These are phyloP conservation scores for Gardenia jasminoides DNA, from an alignment of 257 asterid species.

Conservation along the genomic window DNA sequence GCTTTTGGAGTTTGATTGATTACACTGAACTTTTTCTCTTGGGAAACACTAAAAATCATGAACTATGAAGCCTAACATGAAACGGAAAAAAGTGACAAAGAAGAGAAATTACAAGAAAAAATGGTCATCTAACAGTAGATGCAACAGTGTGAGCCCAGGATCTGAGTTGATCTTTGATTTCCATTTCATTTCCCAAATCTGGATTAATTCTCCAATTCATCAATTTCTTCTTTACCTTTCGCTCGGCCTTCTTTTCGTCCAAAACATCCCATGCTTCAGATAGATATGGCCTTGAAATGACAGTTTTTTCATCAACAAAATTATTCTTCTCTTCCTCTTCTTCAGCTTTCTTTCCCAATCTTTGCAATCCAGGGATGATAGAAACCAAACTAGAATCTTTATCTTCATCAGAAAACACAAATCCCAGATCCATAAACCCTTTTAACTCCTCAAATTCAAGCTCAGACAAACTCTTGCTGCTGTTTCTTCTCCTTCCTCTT, in stretches of 20 bases:
- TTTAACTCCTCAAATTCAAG: constrained; percentile 68
- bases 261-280: constrained; percentile 53
- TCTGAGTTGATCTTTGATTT: constrained; percentile 59
- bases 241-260: constrained; percentile 21
- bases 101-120: no score
- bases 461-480: constrained; percentile 58
- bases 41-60: not conserved
- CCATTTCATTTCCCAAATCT: constrained; percentile 49
- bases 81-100: no score
- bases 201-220: constrained; percentile 48
- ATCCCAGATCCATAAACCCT: constrained; percentile 88
- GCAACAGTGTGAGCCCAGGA: constrained; percentile 83
- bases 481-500: constrained; percentile 15
- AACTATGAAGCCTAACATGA: not conserved
- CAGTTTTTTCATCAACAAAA: not conserved
- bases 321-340: not conserved
- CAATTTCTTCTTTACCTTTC: constrained; percentile 15
- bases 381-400: constrained; percentile 48
- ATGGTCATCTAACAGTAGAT: constrained; percentile 46
- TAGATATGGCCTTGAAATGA: constrained; percentile 45
- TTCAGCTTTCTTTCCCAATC: constrained; percentile 31
- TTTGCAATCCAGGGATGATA: constrained; percentile 62
- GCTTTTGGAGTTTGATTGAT: not conserved
- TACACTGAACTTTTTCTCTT: not conserved
- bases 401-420: constrained; percentile 60